Evolutionary conservation across 2,329 filamentous ascomycete genomes (phyloP).

Genomic region (Penicillium sp.): DNA sequence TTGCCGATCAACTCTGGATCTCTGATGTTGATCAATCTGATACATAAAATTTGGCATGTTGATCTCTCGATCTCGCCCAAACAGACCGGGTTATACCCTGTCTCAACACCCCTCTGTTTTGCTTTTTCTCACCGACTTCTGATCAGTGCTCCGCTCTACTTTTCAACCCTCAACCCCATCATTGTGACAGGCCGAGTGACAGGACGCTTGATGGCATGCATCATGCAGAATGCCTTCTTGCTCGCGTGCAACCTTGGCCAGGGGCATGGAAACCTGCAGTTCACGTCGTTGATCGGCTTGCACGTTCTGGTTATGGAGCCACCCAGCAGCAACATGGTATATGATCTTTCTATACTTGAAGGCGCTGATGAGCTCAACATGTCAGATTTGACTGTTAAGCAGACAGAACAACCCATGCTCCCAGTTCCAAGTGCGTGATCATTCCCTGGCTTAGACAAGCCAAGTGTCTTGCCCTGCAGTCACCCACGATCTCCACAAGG

Average conservation of each 20-base stretch:
- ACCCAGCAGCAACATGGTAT: background rate
- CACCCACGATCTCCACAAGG: slow-evolving; percentile 4
- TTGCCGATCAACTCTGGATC: slow-evolving; percentile 16
- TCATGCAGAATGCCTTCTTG: slow-evolving; percentile 21
- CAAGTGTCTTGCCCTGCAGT: background rate
- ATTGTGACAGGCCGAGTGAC: background rate
- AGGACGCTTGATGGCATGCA: slow-evolving; percentile 14
- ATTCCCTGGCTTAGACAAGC: too few relatives aligned
- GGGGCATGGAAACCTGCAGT: background rate
- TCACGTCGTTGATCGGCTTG: background rate
- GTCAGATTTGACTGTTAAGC: background rate
- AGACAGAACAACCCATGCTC: too few relatives aligned
- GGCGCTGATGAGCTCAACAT: background rate
- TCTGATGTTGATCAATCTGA: slow-evolving; percentile 24
- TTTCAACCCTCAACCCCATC: background rate
- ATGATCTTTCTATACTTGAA: background rate
- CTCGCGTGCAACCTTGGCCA: slow-evolving; percentile 5
- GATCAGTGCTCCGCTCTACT: too few relatives aligned
- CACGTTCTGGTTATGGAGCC: slow-evolving; percentile 6
- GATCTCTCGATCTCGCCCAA: slow-evolving; percentile 2
- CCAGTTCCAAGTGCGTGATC: too few relatives aligned
- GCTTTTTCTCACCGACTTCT: background rate
- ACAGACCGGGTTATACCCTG: background rate
- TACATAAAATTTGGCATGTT: slow-evolving; percentile 19
- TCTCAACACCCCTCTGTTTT: background rate